Evolutionary conservation across 352 stramenopile species (phyloP).

Genomic region (Pythium sp.): DNA sequence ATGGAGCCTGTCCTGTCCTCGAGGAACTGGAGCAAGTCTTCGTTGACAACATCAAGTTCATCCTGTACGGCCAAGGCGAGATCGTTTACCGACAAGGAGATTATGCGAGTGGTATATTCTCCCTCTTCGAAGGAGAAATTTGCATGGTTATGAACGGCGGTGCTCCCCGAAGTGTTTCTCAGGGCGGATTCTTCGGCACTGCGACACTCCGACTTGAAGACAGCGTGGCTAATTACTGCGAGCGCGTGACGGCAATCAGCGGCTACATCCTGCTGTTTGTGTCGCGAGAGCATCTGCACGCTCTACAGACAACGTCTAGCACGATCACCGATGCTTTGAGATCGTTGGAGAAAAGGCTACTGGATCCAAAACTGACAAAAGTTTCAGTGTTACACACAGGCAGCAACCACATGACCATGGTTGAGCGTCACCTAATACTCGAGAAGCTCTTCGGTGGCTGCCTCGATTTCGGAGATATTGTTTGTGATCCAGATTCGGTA

Average conservation of each 20-base stretch:
- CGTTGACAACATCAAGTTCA: conserved; percentile 62
- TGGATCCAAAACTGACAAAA: conserved; percentile 54
- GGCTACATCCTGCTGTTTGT: conserved; percentile 57
- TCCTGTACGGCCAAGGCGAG: conserved; percentile 67
- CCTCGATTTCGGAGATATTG: conserved; percentile 9
- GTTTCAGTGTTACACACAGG: conserved; percentile 10
- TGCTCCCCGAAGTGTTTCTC: conserved; percentile 34
- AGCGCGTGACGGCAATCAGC: conserved; percentile 50
- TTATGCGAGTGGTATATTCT: conserved; percentile 54
- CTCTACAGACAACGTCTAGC: conserved; percentile 34
- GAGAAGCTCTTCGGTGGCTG: conserved; percentile 8
- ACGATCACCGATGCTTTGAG: conserved; percentile 30
- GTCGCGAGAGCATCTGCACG: conserved; percentile 39
- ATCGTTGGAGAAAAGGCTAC: conserved; percentile 43
- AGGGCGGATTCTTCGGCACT: conserved; percentile 56
- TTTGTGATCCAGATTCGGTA: conserved; percentile 55
- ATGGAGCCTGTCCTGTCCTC: conserved; percentile 43
- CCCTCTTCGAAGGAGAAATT: conserved; percentile 52
- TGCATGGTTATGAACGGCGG: conserved; percentile 39
- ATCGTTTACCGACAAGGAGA: conserved; percentile 64
- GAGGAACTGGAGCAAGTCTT: conserved; percentile 51
- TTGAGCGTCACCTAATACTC: neutral
- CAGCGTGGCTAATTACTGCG: conserved; percentile 36
- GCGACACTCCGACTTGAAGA: conserved; percentile 36
- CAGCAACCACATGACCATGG: neutral